Conservation (phyloP, 805 yeast species). For the Ogataea paraovalis region DNA sequence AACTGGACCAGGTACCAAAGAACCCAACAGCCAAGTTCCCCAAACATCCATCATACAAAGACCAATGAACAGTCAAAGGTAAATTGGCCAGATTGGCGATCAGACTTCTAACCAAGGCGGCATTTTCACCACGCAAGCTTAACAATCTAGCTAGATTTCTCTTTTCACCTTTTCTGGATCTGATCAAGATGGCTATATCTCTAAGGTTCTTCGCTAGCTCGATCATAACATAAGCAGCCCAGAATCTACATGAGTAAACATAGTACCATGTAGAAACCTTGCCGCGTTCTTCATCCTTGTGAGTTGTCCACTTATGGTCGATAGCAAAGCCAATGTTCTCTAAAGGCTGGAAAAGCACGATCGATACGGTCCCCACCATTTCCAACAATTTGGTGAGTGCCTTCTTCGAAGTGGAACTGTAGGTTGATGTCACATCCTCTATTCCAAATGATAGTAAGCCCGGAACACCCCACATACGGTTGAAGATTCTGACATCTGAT, state of each 20-base stretch:
- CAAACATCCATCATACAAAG: constrained; percentile 32
- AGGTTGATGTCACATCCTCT: constrained; percentile 11
- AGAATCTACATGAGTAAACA: constrained; percentile 29
- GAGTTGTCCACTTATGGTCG: constrained; percentile 30
- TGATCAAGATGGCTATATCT: no score
- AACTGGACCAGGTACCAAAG: constrained; percentile 29
- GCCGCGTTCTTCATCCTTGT: constrained; percentile 10
- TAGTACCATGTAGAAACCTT: constrained; percentile 24
- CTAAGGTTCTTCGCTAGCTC: constrained; percentile 25
- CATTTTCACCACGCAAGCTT: constrained; percentile 7
- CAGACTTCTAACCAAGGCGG: constrained; percentile 14
- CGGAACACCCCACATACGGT: constrained; percentile 34
- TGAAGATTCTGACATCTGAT: constrained; percentile 34
- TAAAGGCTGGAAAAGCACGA: constrained; percentile 30
- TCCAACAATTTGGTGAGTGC: constrained; percentile 15
- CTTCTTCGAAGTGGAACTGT: constrained; percentile 2
- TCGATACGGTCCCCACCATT: constrained; percentile 22
- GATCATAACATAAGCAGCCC: constrained; percentile 34
- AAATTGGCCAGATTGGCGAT: constrained; percentile 31
- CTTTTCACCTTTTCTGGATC: no score
- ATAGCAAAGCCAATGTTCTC: constrained; percentile 33
- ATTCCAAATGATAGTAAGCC: constrained; percentile 23
- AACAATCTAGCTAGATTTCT: no score
- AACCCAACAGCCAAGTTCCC: constrained; percentile 31
- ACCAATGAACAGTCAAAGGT: constrained; percentile 38